Conservation (phyloP, 345 rosid species). For the Ricinus communis region DNA sequence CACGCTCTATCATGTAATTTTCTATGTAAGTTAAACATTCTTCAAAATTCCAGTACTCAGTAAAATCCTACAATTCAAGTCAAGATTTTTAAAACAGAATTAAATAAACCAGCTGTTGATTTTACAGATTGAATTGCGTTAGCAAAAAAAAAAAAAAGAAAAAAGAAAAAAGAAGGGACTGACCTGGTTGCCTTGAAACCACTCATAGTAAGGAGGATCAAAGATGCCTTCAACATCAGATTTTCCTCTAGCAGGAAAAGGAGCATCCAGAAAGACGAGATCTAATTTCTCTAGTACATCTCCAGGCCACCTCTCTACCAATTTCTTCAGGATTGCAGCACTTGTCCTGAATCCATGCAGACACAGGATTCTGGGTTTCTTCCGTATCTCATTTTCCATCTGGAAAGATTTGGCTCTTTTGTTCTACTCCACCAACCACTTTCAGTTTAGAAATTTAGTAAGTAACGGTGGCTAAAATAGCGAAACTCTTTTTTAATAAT, state of each 20-base stretch:
- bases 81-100: no score
- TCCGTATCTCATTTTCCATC: neutral
- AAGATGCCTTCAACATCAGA: slow-evolving; percentile 43
- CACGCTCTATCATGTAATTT: slow-evolving; percentile 42
- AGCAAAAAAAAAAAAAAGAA: no score
- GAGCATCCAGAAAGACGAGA: slow-evolving; percentile 43
- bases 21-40: slow-evolving; percentile 45
- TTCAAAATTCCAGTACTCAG: slow-evolving; percentile 40
- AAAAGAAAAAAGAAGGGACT: neutral
- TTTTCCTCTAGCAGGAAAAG: slow-evolving; percentile 39
- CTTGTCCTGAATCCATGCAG: slow-evolving; percentile 53
- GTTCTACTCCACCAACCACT: neutral
- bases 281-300: slow-evolving; percentile 32
- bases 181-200: slow-evolving; percentile 40
- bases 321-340: slow-evolving; percentile 29
- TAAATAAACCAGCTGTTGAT: no score
- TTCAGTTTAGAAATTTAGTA: no score
- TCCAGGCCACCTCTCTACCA: slow-evolving; percentile 28
- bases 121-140: no score
- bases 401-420: neutral
- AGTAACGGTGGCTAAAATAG: no score
- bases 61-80: slow-evolving; percentile 33
- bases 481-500: no score
- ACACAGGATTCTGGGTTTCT: slow-evolving; percentile 37
- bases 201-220: slow-evolving; percentile 47